Percentiles rank a stretch among this genome's conserved stretches.
Conservation (phyloP, 2,329 filamentous ascomycete genomes). For the Penicillium sp. region DNA sequence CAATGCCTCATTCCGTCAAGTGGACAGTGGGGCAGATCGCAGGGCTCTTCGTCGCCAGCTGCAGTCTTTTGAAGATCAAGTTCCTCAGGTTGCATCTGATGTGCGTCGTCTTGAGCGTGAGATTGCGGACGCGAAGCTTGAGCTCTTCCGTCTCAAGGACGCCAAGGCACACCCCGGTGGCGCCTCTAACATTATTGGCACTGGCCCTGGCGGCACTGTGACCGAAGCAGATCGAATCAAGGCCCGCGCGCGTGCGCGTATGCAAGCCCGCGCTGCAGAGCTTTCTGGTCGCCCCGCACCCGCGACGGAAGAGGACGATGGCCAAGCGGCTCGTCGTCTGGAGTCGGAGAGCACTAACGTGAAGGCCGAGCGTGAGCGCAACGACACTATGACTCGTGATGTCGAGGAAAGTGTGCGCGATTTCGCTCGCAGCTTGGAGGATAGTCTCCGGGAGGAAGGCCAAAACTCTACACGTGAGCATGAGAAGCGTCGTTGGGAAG, state of each 20-base stretch:
- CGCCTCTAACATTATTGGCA: slow-evolving; percentile 79
- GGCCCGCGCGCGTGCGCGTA: slow-evolving; percentile 93
- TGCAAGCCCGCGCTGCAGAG: slow-evolving; percentile 95
- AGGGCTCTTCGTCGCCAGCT: slow-evolving; percentile 84
- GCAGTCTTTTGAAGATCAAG: slow-evolving; percentile 81
- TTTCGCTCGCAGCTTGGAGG: slow-evolving; percentile 80
- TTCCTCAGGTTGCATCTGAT: slow-evolving; percentile 88
- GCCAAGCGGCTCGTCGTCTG: slow-evolving; percentile 76
- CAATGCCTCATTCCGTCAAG: slow-evolving; percentile 66
- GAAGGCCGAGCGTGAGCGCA: slow-evolving; percentile 83
- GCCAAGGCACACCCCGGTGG: slow-evolving; percentile 86
- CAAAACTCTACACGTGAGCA: slow-evolving; percentile 78
- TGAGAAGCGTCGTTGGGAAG: slow-evolving; percentile 91
- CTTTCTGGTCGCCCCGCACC: slow-evolving; percentile 79
- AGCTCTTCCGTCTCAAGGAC: slow-evolving; percentile 90
- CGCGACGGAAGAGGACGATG: slow-evolving; percentile 67
- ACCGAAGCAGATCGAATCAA: slow-evolving; percentile 95
- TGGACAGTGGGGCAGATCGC: slow-evolving; percentile 85
- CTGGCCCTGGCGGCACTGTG: slow-evolving; percentile 82
- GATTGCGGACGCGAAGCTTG: slow-evolving; percentile 86
- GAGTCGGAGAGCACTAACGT: slow-evolving; percentile 84
- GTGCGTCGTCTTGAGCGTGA: slow-evolving; percentile 87
- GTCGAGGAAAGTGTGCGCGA: slow-evolving; percentile 95
- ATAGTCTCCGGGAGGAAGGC: slow-evolving; percentile 77
- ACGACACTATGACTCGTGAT: slow-evolving; percentile 94